Evolutionary conservation across 306 rosid genomes (phyloP).

Genomic region (Astragalus membranaceus): DNA sequence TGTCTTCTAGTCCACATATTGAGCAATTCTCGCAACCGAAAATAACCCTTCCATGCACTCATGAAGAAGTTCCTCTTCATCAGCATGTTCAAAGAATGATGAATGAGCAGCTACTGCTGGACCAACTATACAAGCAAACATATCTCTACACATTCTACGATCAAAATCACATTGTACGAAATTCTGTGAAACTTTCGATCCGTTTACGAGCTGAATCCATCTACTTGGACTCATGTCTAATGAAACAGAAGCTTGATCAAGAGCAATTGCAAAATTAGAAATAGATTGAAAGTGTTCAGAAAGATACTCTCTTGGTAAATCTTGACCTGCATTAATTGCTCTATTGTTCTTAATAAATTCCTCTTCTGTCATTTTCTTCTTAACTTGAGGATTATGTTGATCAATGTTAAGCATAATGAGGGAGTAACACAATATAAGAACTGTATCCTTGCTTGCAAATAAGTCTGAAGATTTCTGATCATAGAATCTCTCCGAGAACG

Average conservation of each 20-base stretch:
- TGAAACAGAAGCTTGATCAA: constrained; percentile 34
- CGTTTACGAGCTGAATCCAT: constrained; percentile 82
- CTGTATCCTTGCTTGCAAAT: constrained; percentile 75
- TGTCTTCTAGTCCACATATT: constrained; percentile 81
- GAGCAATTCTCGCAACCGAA: constrained; percentile 72
- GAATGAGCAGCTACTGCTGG: constrained; percentile 76
- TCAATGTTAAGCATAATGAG: constrained; percentile 94
- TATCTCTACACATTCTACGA: constrained; percentile 65
- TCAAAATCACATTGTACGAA: constrained; percentile 46
- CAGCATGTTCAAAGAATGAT: constrained; percentile 76
- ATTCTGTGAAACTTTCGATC: constrained; percentile 37
- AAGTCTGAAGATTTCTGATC: constrained; percentile 57
- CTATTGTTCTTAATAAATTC: constrained; percentile 88
- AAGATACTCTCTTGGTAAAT: constrained; percentile 81
- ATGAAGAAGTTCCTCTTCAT: constrained; percentile 83
- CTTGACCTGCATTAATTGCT: constrained; percentile 82
- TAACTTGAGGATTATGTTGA: constrained; percentile 94
- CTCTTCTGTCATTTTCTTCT: constrained; percentile 91
- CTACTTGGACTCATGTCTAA: constrained; percentile 70
- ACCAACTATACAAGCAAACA: constrained; percentile 92
- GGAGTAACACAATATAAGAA: constrained; percentile 75
- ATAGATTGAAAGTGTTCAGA: constrained; percentile 78
- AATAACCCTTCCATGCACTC: constrained; percentile 87
- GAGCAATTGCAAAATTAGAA: constrained; percentile 48
- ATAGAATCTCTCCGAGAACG: constrained; percentile 64